Evolutionary conservation across 2,329 filamentous ascomycete species (phyloP).

Genomic region (Pezicula neosporulosa): DNA sequence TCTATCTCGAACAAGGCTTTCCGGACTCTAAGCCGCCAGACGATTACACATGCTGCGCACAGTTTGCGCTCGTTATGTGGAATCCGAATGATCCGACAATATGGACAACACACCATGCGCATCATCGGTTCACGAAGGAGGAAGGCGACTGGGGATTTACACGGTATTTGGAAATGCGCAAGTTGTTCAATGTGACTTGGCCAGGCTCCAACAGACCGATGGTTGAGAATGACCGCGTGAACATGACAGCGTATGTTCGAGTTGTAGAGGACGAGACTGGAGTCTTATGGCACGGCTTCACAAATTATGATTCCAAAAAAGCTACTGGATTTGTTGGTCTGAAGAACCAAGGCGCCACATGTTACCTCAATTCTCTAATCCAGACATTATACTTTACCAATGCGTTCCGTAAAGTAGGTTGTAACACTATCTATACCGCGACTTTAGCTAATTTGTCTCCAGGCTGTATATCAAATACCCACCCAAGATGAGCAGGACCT

Average conservation of each 20-base stretch:
- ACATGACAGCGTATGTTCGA: constrained; percentile 79
- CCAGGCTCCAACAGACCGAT: constrained; percentile 67
- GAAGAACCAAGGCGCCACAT: constrained; percentile 93
- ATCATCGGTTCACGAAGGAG: constrained; percentile 92
- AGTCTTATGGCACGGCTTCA: constrained; percentile 86
- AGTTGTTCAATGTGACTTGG: constrained; percentile 77
- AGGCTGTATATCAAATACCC: constrained; percentile 96
- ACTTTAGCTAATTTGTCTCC: constrained; percentile 10
- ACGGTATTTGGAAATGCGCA: constrained; percentile 84
- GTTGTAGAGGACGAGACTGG: constrained; percentile 85
- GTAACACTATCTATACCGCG: neutral
- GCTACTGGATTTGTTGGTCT: constrained; percentile 96
- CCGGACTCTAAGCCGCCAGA: constrained; percentile 73
- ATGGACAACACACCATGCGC: constrained; percentile 76
- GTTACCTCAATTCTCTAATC: constrained; percentile 80
- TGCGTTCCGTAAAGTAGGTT: constrained; percentile 79
- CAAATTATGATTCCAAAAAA: constrained; percentile 98
- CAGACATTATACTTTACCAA: constrained; percentile 88
- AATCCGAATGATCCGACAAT: constrained; percentile 90
- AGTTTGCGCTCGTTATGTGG: constrained; percentile 92
- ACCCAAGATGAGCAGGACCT: constrained; percentile 80
- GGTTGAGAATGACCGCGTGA: constrained; percentile 72
- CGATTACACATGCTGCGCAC: constrained; percentile 94
- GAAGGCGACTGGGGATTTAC: constrained; percentile 99
- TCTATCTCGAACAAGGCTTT: constrained; percentile 95